Evolutionary conservation across 176 grass and related monocot species (phyloP).

Genomic region (Phoenix dactylifera): DNA sequence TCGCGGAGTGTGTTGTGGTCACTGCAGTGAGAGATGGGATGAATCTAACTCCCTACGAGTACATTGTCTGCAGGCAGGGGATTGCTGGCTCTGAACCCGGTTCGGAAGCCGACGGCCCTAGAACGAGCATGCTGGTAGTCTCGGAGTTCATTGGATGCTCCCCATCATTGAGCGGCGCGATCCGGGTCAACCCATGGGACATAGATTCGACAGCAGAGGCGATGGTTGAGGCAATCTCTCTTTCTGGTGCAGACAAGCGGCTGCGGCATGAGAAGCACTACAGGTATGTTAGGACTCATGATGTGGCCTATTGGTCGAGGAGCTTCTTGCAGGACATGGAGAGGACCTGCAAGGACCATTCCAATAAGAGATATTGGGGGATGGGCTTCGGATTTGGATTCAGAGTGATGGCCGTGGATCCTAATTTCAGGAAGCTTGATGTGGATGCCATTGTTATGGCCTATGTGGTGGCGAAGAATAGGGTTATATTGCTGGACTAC

Average conservation of each 20-base stretch:
- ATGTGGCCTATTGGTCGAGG: slow-evolving; percentile 17
- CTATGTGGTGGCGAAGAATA: slow-evolving; percentile 12
- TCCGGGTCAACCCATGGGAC: slow-evolving; percentile 16
- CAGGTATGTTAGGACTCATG: slow-evolving; percentile 17
- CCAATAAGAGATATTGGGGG: slow-evolving; percentile 1
- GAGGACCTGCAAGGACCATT: slow-evolving; percentile 16
- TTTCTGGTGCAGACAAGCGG: slow-evolving; percentile 15
- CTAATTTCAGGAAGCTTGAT: slow-evolving; percentile 16
- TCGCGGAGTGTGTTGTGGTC: slow-evolving; percentile 46
- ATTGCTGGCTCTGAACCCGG: slow-evolving; percentile 20
- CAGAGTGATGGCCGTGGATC: slow-evolving; percentile 12
- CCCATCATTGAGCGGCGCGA: slow-evolving; percentile 8
- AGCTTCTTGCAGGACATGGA: slow-evolving; percentile 19
- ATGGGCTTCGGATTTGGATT: slow-evolving; percentile 13
- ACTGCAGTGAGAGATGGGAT: slow-evolving; percentile 30
- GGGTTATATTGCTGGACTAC: slow-evolving; percentile 19
- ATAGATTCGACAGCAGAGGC: slow-evolving; percentile 15
- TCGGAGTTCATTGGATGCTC: slow-evolving; percentile 23
- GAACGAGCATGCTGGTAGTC: slow-evolving; percentile 16
- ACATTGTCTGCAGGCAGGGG: slow-evolving; percentile 52
- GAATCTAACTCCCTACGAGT: slow-evolving; percentile 48
- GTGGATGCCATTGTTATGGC: slow-evolving; percentile 4
- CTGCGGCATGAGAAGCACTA: slow-evolving; percentile 21
- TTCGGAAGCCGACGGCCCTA: background rate
- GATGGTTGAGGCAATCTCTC: slow-evolving; percentile 15